Base-by-base conservation (phyloP, 495 filamentous ascomycete species). In the Hypoxylon perforatum region DNA sequence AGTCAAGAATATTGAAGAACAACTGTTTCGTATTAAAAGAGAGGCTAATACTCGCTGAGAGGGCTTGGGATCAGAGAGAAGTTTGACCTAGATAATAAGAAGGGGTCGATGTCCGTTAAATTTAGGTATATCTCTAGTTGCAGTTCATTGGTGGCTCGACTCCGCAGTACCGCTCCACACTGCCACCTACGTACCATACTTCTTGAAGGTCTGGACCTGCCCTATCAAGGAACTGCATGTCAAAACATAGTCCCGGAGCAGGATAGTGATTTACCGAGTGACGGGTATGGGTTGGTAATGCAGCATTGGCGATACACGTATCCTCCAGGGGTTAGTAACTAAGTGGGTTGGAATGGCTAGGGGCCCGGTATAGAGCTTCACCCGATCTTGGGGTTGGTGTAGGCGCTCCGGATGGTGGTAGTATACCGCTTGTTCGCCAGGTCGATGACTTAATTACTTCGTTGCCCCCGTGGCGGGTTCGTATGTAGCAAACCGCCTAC, bases 241-340 rank as follows among this genome's bases (percentile, higher is more conserved):
- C 51, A 25, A 11, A 19, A 19, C 10, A 9, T 17, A 1, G 12
- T 41, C 18, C 51, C 21, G 25, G 1, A 28, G 41, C 11, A 3
- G 36, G 51, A 4, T 1, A 11, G 51, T 36, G 19, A 25, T 39
- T 33, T 52, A 36, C 36, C 35, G 36, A 17, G 2, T 42, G 28
- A 28, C 25, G 21, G 17, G 23, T 41, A 12, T 42, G 36, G 51
- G 51, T 3, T 21, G 17, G 21, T 19, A 6, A 41, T 54, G 51
- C 36, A 28, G 30, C 15, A 19, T 30, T 28, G 15, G 15, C 18
- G 3, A 42, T 54, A 35, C 51, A 54, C 51, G 51, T 54, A 52
- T 41, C 12, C 28, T 15, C 18, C 9, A 18, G 14, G 22, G 30
- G 51, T 19, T 14, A 28, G 45, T 42, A 22, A 42, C 12, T 25